phyloP scores from a whole-genome alignment of 148 eudicot genomes.

The Chenopodium album region DNA sequence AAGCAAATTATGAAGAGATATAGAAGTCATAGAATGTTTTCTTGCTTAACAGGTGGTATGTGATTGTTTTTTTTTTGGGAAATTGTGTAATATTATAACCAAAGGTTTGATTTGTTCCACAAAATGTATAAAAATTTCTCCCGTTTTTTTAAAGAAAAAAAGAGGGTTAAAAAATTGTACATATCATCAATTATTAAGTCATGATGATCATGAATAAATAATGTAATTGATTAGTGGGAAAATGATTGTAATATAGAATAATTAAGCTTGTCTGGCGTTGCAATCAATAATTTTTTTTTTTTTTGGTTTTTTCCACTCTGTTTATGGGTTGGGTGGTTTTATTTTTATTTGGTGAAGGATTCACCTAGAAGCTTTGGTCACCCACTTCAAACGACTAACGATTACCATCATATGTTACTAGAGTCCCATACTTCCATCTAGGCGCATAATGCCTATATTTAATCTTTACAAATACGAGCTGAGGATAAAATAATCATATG shows the following conservation, averaged over 20 bases:
- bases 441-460: no score
- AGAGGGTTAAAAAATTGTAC: neutral
- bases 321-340: neutral
- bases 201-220: neutral
- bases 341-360: neutral
- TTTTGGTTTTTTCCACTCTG: neutral
- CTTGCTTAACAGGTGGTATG: slow-evolving; percentile 44
- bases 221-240: slow-evolving; percentile 1
- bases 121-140: slow-evolving; percentile 12
- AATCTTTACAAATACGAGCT: no score
- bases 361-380: neutral
- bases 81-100: neutral
- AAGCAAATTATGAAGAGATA: slow-evolving; percentile 35
- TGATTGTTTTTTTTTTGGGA: slow-evolving; percentile 1
- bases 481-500: no score
- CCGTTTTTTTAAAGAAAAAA: no score
- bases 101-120: neutral
- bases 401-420: no score
- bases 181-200: neutral
- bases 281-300: neutral
- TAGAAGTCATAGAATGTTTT: slow-evolving; percentile 48
- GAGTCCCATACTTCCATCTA: no score
- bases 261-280: neutral
- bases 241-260: slow-evolving; percentile 7
- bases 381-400: neutral